Evolutionary conservation across 768 basidiomycete genomes (phyloP).

Genomic region (Panaeolus papilionaceus): DNA sequence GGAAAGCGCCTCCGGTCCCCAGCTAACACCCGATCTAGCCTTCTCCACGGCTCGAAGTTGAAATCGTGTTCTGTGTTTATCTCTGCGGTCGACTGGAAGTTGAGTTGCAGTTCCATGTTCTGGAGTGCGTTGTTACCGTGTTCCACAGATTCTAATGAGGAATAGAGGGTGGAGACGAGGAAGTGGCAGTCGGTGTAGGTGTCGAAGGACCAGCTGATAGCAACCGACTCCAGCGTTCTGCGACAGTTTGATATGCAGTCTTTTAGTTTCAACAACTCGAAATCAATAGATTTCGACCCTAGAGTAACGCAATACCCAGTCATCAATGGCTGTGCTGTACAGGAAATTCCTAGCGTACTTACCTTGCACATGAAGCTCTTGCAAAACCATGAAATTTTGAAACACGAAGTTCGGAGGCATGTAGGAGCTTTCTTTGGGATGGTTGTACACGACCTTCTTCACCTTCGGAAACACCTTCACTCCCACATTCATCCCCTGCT

Average conservation of each 20-base stretch:
- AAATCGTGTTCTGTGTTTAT: not conserved
- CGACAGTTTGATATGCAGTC: not conserved
- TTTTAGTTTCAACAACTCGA: not conserved
- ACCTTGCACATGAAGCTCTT: constrained; percentile 5
- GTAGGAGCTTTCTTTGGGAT: no score
- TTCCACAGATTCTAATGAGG: not conserved
- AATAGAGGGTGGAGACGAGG: not conserved
- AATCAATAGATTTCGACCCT: not conserved
- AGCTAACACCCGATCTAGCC: not conserved
- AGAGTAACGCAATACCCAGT: not conserved
- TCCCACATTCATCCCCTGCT: not conserved
- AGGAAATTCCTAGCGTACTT: not conserved
- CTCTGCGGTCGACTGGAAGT: not conserved
- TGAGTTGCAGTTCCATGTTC: not conserved
- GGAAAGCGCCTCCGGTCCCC: not conserved
- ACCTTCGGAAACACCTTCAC: not conserved
- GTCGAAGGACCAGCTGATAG: not conserved
- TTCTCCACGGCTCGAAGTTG: constrained; percentile 1
- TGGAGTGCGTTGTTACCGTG: not conserved
- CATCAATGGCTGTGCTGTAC: not conserved
- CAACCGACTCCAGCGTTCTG: not conserved
- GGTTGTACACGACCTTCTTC: not conserved
- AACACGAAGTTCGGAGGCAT: not conserved
- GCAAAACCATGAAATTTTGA: not conserved
- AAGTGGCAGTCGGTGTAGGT: not conserved